Conservation (phyloP, 2,329 filamentous ascomycete genomes). For the Claviceps fusiformis region DNA sequence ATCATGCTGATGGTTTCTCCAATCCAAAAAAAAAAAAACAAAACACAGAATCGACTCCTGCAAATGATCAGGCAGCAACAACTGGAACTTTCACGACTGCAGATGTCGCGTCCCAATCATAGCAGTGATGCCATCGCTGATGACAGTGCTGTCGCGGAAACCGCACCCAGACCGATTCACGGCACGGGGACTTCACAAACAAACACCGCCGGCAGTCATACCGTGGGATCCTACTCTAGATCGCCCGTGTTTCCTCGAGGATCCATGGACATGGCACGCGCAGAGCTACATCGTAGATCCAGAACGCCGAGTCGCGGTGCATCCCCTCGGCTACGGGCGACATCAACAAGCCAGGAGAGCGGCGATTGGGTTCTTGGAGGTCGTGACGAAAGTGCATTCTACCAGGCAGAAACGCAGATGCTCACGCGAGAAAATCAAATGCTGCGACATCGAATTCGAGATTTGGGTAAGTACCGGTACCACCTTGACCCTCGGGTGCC, state of each 20-base stretch:
- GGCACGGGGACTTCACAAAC: conserved; percentile 23
- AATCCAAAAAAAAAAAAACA: too few species aligned
- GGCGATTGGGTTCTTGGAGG: conserved; percentile 50
- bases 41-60: conserved; percentile 61
- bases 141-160: conserved; percentile 29
- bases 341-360: conserved; percentile 44
- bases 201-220: conserved; percentile 11
- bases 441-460: conserved; percentile 60
- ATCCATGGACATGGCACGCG: conserved; percentile 45
- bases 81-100: conserved; percentile 50
- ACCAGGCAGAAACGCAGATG: conserved; percentile 71
- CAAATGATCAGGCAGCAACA: conserved; percentile 67
- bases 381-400: conserved; percentile 64
- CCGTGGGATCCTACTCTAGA: conserved; percentile 30
- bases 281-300: conserved; percentile 41
- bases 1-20: background rate
- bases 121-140: conserved; percentile 30
- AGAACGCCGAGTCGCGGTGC: conserved; percentile 44
- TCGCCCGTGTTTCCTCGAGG: conserved; percentile 39
- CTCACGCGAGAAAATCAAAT: conserved; percentile 71
- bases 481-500: background rate
- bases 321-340: conserved; percentile 41
- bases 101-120: conserved; percentile 28
- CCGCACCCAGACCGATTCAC: conserved; percentile 30
- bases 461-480: conserved; percentile 42